These are phyloP conservation scores for Thelonectria olida DNA, from an alignment of 2,329 filamentous ascomycete genomes.

Conservation along the genomic window DNA sequence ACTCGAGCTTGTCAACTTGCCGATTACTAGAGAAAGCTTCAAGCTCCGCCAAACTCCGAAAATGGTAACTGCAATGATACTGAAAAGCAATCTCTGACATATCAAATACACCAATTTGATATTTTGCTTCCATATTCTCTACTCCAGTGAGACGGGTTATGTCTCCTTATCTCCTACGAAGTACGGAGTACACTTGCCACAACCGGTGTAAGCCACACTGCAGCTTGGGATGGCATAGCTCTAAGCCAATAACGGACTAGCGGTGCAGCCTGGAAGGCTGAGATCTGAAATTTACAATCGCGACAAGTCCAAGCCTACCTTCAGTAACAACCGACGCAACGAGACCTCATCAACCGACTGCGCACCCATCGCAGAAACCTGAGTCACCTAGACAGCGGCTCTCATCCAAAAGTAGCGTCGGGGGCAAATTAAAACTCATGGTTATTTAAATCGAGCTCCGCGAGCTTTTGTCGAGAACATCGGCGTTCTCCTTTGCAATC, in stretches of 20 bases:
- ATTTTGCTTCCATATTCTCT: no score
- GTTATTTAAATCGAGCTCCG: slow-evolving; percentile 46
- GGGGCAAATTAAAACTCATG: slow-evolving; percentile 42
- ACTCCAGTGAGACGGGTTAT: no score
- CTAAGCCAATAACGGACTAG: slow-evolving; percentile 26
- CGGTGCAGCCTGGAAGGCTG: slow-evolving; percentile 33
- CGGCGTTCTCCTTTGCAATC: slow-evolving; percentile 43
- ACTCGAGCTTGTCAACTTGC: no score
- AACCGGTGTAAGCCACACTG: slow-evolving; percentile 26
- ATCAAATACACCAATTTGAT: no score
- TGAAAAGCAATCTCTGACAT: no score
- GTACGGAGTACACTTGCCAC: slow-evolving; percentile 32
- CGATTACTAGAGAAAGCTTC: no score
- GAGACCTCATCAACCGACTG: slow-evolving; percentile 34
- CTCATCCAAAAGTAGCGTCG: slow-evolving; percentile 23
- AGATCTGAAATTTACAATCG: slow-evolving; percentile 50
- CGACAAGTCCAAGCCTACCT: no score
- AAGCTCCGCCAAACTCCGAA: no score
- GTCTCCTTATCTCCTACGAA: no score
- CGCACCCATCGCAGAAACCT: slow-evolving; percentile 36
- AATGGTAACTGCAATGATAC: no score
- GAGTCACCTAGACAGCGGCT: slow-evolving; percentile 29
- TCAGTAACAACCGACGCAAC: slow-evolving; percentile 28
- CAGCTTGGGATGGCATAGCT: neutral
- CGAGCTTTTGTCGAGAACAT: slow-evolving; percentile 50